Evolutionary conservation across 164 flowering plant species (phyloP).

Genomic region (Buxus sempervirens): DNA sequence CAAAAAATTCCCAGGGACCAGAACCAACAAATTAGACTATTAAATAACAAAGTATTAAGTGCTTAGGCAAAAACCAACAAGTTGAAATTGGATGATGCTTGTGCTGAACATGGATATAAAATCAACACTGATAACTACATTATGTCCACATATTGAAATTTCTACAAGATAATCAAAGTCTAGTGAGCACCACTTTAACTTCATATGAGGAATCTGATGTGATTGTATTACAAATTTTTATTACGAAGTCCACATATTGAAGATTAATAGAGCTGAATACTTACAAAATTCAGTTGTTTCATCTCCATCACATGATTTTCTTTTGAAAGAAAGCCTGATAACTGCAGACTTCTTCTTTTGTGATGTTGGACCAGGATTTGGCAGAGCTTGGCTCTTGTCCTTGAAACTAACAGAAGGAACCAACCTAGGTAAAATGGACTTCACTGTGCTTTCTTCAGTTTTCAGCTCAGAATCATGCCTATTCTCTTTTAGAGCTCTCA

Average conservation of each 20-base stretch:
- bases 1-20: not conserved
- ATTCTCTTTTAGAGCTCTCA: constrained; percentile 53
- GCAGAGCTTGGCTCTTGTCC: constrained; percentile 45
- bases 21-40: not conserved
- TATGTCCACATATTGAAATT: not conserved
- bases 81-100: not conserved
- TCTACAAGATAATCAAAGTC: not conserved
- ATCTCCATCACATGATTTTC: constrained; percentile 72
- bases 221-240: not conserved
- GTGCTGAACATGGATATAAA: not conserved
- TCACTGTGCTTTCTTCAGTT: constrained; percentile 32
- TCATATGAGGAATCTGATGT: not conserved
- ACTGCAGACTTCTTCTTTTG: constrained; percentile 61
- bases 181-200: not conserved
- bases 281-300: constrained; percentile 52
- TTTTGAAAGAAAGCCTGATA: constrained; percentile 74
- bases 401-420: constrained; percentile 65
- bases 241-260: not conserved
- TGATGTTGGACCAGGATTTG: constrained; percentile 29
- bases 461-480: constrained; percentile 43
- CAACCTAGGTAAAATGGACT: constrained; percentile 40
- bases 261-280: constrained; percentile 16
- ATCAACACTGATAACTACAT: not conserved
- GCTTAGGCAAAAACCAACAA: not conserved
- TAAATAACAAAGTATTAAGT: not conserved